Percentiles rank a stretch among this genome's conserved stretches.
phyloP scores from a whole-genome alignment of 257 asterid genomes.

The Primulina eburnea region DNA sequence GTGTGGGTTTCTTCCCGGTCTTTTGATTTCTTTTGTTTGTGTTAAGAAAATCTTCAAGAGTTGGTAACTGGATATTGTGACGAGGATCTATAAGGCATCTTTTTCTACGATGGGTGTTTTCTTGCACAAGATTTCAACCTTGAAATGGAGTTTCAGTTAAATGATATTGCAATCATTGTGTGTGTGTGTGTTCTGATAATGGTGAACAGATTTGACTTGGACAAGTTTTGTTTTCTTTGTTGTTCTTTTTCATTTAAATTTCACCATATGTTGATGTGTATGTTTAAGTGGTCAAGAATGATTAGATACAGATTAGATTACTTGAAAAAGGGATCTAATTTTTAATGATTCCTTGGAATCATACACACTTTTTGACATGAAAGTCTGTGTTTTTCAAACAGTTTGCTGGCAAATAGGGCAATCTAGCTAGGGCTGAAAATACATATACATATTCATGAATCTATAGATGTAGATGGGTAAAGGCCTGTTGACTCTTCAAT shows the following conservation, averaged over 20 bases:
- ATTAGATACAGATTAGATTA: background rate
- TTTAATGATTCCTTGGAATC: background rate
- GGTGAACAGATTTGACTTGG: background rate
- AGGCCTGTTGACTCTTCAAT: background rate
- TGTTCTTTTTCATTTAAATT: background rate
- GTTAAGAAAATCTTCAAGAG: background rate
- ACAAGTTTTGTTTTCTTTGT: background rate
- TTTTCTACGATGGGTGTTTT: background rate
- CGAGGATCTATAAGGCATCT: background rate
- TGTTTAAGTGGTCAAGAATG: background rate
- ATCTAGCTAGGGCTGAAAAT: constrained; percentile 1
- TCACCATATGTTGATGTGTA: too few relatives aligned
- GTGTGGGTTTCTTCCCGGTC: background rate
- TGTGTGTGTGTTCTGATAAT: background rate
- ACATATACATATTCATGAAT: too few relatives aligned
- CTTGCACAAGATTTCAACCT: background rate
- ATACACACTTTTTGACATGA: constrained; percentile 15
- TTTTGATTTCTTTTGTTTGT: background rate
- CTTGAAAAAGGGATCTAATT: background rate
- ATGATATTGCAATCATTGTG: background rate
- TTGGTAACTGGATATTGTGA: background rate
- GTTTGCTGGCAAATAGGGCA: constrained; percentile 15
- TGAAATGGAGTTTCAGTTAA: background rate
- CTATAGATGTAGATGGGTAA: background rate
- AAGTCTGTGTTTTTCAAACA: constrained; percentile 24